These are phyloP conservation scores for Nosema muscidifuracis DNA, from an alignment of 371 early-diverging fungal species.

Conservation along the genomic window DNA sequence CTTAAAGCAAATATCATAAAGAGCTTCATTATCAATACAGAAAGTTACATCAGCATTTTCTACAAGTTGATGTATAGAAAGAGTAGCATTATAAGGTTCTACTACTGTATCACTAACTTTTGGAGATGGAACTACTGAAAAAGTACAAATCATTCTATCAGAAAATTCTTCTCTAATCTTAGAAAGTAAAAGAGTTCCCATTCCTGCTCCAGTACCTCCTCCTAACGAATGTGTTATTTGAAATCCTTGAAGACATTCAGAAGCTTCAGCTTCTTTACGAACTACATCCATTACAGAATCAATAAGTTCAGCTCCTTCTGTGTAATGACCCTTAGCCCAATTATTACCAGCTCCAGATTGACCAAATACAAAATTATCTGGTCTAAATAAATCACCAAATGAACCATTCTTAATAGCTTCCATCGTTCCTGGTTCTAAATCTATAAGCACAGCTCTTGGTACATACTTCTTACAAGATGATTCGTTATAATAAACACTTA, in stretches of 20 bases:
- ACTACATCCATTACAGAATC: constrained; percentile 80
- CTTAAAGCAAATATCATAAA: constrained; percentile 85
- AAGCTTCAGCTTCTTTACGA: constrained; percentile 78
- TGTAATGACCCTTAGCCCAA: constrained; percentile 93
- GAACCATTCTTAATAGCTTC: constrained; percentile 75
- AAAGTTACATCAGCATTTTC: constrained; percentile 95
- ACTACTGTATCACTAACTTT: constrained; percentile 79
- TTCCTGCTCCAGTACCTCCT: constrained; percentile 85
- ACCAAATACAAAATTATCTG: constrained; percentile 80
- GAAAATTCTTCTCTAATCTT: constrained; percentile 90
- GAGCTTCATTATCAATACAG: constrained; percentile 95
- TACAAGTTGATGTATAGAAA: constrained; percentile 85
- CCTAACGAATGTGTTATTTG: constrained; percentile 86
- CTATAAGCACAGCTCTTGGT: constrained; percentile 90
- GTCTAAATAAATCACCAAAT: constrained; percentile 71
- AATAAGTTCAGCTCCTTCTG: constrained; percentile 86
- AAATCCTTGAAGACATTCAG: constrained; percentile 85
- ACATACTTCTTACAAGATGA: constrained; percentile 71
- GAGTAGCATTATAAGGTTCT: constrained; percentile 94
- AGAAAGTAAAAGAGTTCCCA: constrained; percentile 78
- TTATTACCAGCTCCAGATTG: constrained; percentile 87
- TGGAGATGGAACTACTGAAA: constrained; percentile 85
- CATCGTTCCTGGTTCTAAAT: constrained; percentile 97
- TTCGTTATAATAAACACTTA: constrained; percentile 95
- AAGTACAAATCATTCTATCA: constrained; percentile 87